Evolutionary conservation across 768 basidiomycete species (phyloP).

Genomic region (Suillus spraguei): DNA sequence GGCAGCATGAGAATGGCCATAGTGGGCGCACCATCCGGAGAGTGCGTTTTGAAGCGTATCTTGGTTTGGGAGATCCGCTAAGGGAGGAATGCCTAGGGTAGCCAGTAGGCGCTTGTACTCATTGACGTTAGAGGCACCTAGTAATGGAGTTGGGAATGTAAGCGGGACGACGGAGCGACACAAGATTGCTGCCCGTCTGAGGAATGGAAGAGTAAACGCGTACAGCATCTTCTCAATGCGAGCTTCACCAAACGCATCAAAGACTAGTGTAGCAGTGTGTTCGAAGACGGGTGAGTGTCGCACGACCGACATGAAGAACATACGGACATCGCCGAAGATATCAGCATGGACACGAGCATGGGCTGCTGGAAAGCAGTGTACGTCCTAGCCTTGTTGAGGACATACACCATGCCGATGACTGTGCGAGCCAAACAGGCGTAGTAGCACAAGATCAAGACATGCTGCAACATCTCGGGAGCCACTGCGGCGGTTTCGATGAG

Average conservation of each 20-base stretch:
- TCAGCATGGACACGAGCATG: constrained; percentile 57
- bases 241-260: constrained; percentile 81
- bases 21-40: constrained; percentile 89
- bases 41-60: constrained; percentile 89
- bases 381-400: constrained; percentile 72
- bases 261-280: constrained; percentile 77
- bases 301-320: constrained; percentile 91
- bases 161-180: constrained; percentile 73
- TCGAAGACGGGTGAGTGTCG: constrained; percentile 88
- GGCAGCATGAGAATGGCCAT: constrained; percentile 77
- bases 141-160: constrained; percentile 56
- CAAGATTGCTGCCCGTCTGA: constrained; percentile 85
- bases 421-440: constrained; percentile 88
- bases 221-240: constrained; percentile 87
- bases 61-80: constrained; percentile 78
- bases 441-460: constrained; percentile 87
- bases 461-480: constrained; percentile 85
- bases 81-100: constrained; percentile 76
- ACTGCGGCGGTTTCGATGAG: constrained; percentile 90
- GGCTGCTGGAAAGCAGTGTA: constrained; percentile 45
- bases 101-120: constrained; percentile 82
- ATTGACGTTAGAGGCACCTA: constrained; percentile 43
- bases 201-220: constrained; percentile 87
- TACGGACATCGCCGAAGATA: constrained; percentile 82
- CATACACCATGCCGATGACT: constrained; percentile 83